A percentile compares a stretch with the other conserved stretches of the same genome.
Evolutionary conservation across 768 basidiomycete genomes (phyloP).

Genomic region (Leccinellum rugosiceps): DNA sequence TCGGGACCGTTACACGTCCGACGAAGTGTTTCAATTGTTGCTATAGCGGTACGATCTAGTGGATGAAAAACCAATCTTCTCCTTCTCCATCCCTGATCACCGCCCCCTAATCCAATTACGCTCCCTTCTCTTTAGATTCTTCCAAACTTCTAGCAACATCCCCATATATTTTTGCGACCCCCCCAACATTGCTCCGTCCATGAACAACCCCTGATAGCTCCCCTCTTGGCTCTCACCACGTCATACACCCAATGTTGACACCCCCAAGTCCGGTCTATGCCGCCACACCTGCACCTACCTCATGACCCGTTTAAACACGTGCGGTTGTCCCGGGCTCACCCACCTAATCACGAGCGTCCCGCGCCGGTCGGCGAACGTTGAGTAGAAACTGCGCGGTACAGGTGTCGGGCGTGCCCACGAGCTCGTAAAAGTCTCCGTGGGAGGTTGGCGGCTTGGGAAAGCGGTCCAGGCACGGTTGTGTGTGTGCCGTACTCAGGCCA

Average conservation of each 20-base stretch:
- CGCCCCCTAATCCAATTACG: neutral
- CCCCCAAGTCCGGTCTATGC: conserved; percentile 19
- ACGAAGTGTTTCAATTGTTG: conserved; percentile 21
- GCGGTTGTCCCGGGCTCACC: conserved; percentile 11
- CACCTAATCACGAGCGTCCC: conserved; percentile 25
- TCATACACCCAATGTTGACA: conserved; percentile 30
- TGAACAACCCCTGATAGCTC: conserved; percentile 7
- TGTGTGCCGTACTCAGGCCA: neutral
- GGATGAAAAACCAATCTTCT: neutral
- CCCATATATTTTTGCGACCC: conserved; percentile 25
- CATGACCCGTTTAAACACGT: conserved; percentile 14
- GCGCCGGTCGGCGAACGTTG: conserved; percentile 19
- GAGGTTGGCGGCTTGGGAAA: neutral
- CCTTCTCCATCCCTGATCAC: conserved; percentile 1
- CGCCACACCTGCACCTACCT: conserved; percentile 19
- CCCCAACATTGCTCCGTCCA: conserved; percentile 12
- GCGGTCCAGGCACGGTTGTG: neutral
- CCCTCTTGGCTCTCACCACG: conserved; percentile 6
- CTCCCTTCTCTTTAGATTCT: conserved; percentile 16
- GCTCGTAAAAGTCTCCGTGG: conserved; percentile 27
- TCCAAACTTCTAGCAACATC: conserved; percentile 29
- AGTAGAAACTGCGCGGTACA: conserved; percentile 17
- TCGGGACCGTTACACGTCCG: neutral
- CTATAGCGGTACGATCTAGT: conserved; percentile 10
- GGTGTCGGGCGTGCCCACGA: conserved; percentile 25